Base-by-base conservation (phyloP, 1,139 yeast genomes). In the Wickerhamomyces sp. region DNA sequence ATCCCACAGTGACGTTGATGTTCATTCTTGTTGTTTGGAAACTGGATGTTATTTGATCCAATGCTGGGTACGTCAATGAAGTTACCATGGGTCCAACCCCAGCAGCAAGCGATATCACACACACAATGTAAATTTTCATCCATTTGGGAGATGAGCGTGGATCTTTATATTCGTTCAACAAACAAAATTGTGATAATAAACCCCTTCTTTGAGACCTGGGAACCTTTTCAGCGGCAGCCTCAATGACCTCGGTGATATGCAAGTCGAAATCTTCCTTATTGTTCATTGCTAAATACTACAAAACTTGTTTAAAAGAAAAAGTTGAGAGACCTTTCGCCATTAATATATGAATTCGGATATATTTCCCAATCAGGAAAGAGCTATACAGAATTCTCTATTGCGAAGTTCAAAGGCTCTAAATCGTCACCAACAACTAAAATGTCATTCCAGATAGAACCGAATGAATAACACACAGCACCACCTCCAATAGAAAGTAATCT, bases 1-100 rank as follows among this genome's bases (percentile, higher is more conserved):
- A 73, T 52, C 96, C 96, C 41, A 86, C 88, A 1, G 92, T 79
- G n/a, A 87, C 70, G 54, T 86, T 87, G 26, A 86, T 88, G 46
- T 76, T 67, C 19, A 79, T 65, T 2, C 70, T 72, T 4, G 75
- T 55, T 0, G 95, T 81, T 37, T 81, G 36, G 28, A 86, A 66
- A 21, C 75, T 77, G 0, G 45, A 43, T 5, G 73, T 73, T 29
- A 87, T 73, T 42, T 79, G 76, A 35, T 75, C 75, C 33, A 86
- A 75, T 0, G 94, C 94, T 0, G 96, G 96, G 39, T 84, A 72
- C 59, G 87, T 69, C 43, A 88, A 84, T 1, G 92, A 81, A 1
- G 95, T 82, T n/a, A 95, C 95, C 90, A 88, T 83, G 9, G 96
- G 96, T 0, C 95, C 96, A 37, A 85, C 73, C 56, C 82, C 67